Evolutionary conservation across 2,329 filamentous ascomycete species (phyloP), one percentile per base, ranked within the genome.

Genomic region (Aureobasidium melanogenum): DNA sequence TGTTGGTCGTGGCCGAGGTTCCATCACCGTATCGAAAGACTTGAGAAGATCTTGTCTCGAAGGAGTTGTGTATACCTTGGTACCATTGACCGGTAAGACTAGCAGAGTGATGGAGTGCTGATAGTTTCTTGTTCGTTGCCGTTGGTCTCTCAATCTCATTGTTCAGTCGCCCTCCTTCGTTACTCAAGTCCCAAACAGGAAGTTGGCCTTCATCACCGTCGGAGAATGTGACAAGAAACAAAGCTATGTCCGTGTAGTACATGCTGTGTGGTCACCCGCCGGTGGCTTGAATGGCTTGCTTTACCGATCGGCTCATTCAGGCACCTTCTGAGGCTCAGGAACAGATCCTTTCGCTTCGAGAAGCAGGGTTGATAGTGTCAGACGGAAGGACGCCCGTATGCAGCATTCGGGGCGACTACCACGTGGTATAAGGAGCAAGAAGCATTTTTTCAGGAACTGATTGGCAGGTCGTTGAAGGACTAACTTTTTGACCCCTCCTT

Each of bases 341-440:
- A 55, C 38, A 32, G n/a, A 17, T 22, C n/a, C 5, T 43, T 12
- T 55, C 38, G 51, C 51, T 55, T 55, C 51, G 10, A 43, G 26
- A 55, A 55, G 38, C n/a, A 54, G 50, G 17, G 22, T 41, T 22
- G 9, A 26, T 55, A 43, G 51, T 17, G 38, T 22, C 8, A 43
- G 24, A 43, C n/a, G 24, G 28, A 4, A 24, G 22, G 3, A 6
- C 17, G 1, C 15, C 24, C 14, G 17, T 26, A 55, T 55, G 51
- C 51, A 55, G n/a, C 26, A 55, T 55, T 55, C 51, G 51, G 51
- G 26, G 38, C 51, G 51, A 55, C 2, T 55, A n/a, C 38, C 51
- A 55, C 24, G 51, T 55, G 51, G 51, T 24, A 55, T 55, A 39
- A 36, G 32, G 26, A 26, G 38, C 5, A 14, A 22, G 2, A 32